These are phyloP conservation scores for Coffea eugenioides DNA, from an alignment of 257 asterid species.

Conservation along the genomic window DNA sequence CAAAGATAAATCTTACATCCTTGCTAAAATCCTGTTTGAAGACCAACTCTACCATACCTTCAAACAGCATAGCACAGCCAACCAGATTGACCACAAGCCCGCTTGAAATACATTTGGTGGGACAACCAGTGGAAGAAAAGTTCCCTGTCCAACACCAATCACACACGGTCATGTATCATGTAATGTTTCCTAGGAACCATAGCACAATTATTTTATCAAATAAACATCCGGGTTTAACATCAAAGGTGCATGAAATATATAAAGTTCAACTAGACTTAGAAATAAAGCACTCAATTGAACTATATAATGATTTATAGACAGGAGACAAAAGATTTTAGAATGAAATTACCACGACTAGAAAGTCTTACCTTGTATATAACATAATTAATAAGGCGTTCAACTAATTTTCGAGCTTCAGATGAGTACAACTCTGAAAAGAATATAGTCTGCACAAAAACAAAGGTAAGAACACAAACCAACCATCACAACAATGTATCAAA, in stretches of 20 bases:
- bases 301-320: background rate
- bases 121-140: conserved; percentile 87
- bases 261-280: background rate
- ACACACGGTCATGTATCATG: conserved; percentile 3
- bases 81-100: conserved; percentile 86
- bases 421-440: conserved; percentile 82
- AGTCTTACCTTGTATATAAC: conserved; percentile 74
- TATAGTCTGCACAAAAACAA: conserved; percentile 61
- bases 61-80: conserved; percentile 74
- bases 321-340: background rate
- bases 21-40: conserved; percentile 14
- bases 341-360: background rate
- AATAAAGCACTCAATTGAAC: conserved; percentile 6
- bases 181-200: background rate
- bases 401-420: conserved; percentile 78
- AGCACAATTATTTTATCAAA: background rate
- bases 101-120: conserved; percentile 73
- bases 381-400: conserved; percentile 81
- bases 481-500: background rate
- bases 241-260: background rate
- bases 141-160: conserved; percentile 63
- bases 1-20: conserved; percentile 11
- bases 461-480: background rate
- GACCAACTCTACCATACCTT: conserved; percentile 49
- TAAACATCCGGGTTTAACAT: background rate